A percentile compares a stretch with the other conserved stretches of the same genome.
phyloP scores from a whole-genome alignment of 108 stramenopile species.

The Nitzschia inconspicua region DNA sequence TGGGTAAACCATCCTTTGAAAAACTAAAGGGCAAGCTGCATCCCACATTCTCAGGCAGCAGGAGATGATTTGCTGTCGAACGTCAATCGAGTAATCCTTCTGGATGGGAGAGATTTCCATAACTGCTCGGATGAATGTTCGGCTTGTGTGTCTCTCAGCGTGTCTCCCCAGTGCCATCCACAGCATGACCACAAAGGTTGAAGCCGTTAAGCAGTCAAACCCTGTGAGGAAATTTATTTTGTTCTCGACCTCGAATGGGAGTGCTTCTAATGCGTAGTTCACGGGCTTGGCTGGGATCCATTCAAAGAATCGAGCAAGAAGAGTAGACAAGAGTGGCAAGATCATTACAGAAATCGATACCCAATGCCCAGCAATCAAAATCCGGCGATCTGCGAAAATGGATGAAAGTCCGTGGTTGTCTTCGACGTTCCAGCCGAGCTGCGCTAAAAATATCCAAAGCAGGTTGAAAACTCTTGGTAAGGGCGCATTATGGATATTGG shows the following conservation, averaged over 20 bases:
- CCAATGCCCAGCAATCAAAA: conserved; percentile 67
- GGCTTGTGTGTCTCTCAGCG: conserved; percentile 53
- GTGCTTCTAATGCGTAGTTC: conserved; percentile 34
- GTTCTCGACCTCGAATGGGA: conserved; percentile 32
- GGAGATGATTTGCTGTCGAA: no score
- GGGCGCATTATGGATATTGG: no score
- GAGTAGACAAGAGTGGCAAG: conserved; percentile 45
- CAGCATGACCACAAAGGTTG: conserved; percentile 7
- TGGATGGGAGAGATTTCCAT: conserved; percentile 14
- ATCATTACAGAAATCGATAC: conserved; percentile 50
- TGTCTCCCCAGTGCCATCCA: conserved; percentile 51
- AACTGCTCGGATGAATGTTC: conserved; percentile 49
- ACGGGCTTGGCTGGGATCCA: conserved; percentile 43
- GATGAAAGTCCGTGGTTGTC: conserved; percentile 34
- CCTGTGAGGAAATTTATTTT: conserved; percentile 38
- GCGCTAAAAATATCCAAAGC: conserved; percentile 53
- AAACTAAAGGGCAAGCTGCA: conserved; percentile 43
- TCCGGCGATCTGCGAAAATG: conserved; percentile 50
- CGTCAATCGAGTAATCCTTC: neutral
- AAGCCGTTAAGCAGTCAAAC: conserved; percentile 39
- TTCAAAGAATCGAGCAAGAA: conserved; percentile 41
- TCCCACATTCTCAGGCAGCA: conserved; percentile 40
- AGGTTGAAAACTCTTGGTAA: conserved; percentile 38
- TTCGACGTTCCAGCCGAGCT: conserved; percentile 56
- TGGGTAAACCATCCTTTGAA: conserved; percentile 43